Percentiles rank a stretch among this genome's conserved stretches.
These are phyloP conservation scores for Phytophthora quininea DNA, from an alignment of 352 stramenopile genomes.

Conservation along the genomic window DNA sequence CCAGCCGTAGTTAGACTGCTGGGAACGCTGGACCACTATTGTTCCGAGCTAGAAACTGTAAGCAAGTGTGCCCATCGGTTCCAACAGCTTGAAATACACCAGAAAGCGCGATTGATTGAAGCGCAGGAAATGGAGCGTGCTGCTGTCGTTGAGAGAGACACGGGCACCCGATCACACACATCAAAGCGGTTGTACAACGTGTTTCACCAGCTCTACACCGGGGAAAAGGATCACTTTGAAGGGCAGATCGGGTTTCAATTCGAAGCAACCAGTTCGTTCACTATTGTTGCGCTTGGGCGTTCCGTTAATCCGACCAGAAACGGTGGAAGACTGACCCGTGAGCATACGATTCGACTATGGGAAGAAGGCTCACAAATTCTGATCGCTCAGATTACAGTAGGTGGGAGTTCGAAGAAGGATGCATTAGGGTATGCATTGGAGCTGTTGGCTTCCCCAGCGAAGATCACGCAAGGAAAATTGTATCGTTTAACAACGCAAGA, in stretches of 20 bases:
- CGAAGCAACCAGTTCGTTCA: slow-evolving; percentile 83
- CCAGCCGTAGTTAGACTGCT: slow-evolving; percentile 70
- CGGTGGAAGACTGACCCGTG: slow-evolving; percentile 60
- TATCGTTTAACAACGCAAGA: slow-evolving; percentile 89
- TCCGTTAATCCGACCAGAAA: slow-evolving; percentile 80
- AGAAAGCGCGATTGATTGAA: slow-evolving; percentile 69
- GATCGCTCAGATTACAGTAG: slow-evolving; percentile 67
- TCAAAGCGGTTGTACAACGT: slow-evolving; percentile 87
- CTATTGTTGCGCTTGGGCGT: slow-evolving; percentile 78
- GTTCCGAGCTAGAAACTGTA: slow-evolving; percentile 65
- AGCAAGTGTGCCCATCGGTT: slow-evolving; percentile 70
- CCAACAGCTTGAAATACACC: slow-evolving; percentile 60
- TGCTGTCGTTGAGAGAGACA: slow-evolving; percentile 51
- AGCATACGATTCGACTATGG: slow-evolving; percentile 84
- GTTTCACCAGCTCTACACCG: slow-evolving; percentile 88
- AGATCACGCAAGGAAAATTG: slow-evolving; percentile 82
- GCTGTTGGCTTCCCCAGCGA: slow-evolving; percentile 52
- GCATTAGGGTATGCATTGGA: slow-evolving; percentile 78
- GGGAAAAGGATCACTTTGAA: slow-evolving; percentile 91
- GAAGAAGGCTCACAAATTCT: slow-evolving; percentile 80
- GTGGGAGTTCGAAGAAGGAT: slow-evolving; percentile 71
- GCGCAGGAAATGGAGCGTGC: slow-evolving; percentile 68
- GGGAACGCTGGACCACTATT: slow-evolving; percentile 73
- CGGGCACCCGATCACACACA: slow-evolving; percentile 48
- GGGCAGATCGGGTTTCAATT: slow-evolving; percentile 91